Evolutionary conservation across 257 asterid genomes (phyloP).

Genomic region (Solanum pennellii): DNA sequence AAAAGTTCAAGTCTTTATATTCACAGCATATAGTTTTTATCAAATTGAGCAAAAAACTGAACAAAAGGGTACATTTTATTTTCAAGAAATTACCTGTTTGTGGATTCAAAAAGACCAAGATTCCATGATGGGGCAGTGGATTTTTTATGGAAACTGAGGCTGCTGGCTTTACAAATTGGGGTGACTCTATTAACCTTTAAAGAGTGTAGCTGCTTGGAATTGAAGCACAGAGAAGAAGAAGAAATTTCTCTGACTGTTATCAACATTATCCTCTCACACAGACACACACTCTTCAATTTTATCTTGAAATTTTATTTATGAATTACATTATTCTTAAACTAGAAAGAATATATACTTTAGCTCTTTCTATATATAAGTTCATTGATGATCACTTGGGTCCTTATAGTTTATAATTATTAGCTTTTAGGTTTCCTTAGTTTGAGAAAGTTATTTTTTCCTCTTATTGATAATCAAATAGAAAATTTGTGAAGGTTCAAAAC

Average conservation of each 20-base stretch:
- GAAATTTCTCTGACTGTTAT: constrained; percentile 44
- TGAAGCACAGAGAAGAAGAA: constrained; percentile 21
- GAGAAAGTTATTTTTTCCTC: neutral
- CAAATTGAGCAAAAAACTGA: neutral
- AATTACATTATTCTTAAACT: neutral
- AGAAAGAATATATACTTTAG: neutral
- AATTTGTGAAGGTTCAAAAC: rapidly evolving
- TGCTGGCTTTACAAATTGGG: neutral
- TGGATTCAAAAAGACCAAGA: neutral
- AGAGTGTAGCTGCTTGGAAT: neutral
- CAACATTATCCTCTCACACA: constrained; percentile 51
- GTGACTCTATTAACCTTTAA: neutral
- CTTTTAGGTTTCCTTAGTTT: neutral
- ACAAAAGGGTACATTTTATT: neutral
- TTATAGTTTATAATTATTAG: neutral
- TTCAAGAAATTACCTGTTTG: neutral
- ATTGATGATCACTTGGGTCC: neutral
- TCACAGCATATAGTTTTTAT: neutral
- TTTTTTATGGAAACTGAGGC: neutral
- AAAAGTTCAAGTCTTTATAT: neutral
- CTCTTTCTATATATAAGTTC: neutral
- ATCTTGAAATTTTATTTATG: neutral
- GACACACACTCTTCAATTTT: neutral
- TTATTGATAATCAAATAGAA: neutral
- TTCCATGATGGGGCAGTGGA: neutral